Evolutionary conservation across 805 yeast genomes (phyloP).

Genomic region (Metschnikowia aberdeeniae): DNA sequence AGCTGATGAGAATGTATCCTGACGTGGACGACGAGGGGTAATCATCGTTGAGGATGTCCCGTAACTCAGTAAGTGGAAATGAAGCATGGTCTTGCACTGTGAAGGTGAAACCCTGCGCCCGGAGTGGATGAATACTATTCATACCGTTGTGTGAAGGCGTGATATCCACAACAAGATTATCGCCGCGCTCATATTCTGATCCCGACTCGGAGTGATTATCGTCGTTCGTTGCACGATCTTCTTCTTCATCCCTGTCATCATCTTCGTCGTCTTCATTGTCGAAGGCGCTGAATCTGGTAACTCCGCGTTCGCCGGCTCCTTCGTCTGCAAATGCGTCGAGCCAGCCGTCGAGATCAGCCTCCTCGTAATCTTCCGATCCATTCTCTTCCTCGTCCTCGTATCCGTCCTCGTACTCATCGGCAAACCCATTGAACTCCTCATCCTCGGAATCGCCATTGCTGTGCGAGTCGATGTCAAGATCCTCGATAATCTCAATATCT

Average conservation of each 20-base stretch:
- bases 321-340: conserved; percentile 35
- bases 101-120: not conserved
- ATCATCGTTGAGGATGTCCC: conserved; percentile 13
- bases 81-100: conserved; percentile 2
- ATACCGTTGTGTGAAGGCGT: not conserved
- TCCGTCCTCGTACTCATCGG: conserved; percentile 17
- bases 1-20: conserved; percentile 28
- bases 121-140: not conserved
- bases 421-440: conserved; percentile 22
- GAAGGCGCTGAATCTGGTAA: conserved; percentile 8
- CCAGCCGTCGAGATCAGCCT: conserved; percentile 39
- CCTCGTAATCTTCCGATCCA: conserved; percentile 27
- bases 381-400: conserved; percentile 26
- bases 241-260: conserved; percentile 12
- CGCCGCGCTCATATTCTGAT: not conserved
- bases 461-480: conserved; percentile 26
- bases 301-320: conserved; percentile 6
- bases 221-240: conserved; percentile 18
- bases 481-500: conserved; percentile 36
- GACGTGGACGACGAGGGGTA: conserved; percentile 9
- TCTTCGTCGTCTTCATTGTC: conserved; percentile 17
- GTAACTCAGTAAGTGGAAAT: conserved; percentile 24
- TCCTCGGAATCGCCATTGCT: conserved; percentile 33
- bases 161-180: not conserved
- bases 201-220: conserved; percentile 10